Evolutionary conservation across 1,139 yeast genomes (phyloP).

Genomic region (Taiozyma sp.): DNA sequence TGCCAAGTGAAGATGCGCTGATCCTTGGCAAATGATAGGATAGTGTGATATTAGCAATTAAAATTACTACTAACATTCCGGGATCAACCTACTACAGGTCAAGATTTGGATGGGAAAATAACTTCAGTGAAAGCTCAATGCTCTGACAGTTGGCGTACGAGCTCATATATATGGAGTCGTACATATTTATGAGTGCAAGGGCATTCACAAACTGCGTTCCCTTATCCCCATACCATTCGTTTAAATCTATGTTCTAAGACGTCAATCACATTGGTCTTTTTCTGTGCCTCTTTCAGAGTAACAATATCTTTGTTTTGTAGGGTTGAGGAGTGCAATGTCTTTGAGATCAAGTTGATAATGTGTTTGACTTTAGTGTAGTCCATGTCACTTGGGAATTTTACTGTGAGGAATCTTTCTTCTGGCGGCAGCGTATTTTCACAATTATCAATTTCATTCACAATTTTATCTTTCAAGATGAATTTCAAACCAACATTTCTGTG

Average conservation of each 20-base stretch:
- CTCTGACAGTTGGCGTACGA: too few relatives aligned
- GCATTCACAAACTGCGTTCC: too few relatives aligned
- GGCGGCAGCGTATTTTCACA: background rate
- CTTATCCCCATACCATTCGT: conserved; percentile 31
- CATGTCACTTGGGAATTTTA: conserved; percentile 26
- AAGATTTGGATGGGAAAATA: too few relatives aligned
- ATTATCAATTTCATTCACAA: background rate
- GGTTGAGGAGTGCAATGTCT: conserved; percentile 25
- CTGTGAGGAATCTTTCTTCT: conserved; percentile 12
- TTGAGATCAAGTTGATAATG: conserved; percentile 25
- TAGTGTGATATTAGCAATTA: too few relatives aligned
- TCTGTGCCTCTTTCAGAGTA: conserved; percentile 30
- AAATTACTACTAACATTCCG: too few relatives aligned
- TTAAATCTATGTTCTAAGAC: conserved; percentile 31
- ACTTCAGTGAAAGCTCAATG: too few relatives aligned
- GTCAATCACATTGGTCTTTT: conserved; percentile 28
- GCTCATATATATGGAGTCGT: too few relatives aligned
- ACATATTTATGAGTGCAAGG: too few relatives aligned
- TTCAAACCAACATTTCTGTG: conserved; percentile 29
- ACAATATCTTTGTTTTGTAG: conserved; percentile 28
- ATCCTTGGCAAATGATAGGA: too few relatives aligned
- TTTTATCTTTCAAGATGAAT: conserved; percentile 16
- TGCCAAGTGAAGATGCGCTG: too few relatives aligned
- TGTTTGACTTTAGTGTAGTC: conserved; percentile 22
- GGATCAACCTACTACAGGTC: too few relatives aligned